Percentiles rank a stretch among this genome's conserved stretches.
These are phyloP conservation scores for Solanum appendiculatum DNA, from an alignment of 257 asterid genomes.

Conservation along the genomic window DNA sequence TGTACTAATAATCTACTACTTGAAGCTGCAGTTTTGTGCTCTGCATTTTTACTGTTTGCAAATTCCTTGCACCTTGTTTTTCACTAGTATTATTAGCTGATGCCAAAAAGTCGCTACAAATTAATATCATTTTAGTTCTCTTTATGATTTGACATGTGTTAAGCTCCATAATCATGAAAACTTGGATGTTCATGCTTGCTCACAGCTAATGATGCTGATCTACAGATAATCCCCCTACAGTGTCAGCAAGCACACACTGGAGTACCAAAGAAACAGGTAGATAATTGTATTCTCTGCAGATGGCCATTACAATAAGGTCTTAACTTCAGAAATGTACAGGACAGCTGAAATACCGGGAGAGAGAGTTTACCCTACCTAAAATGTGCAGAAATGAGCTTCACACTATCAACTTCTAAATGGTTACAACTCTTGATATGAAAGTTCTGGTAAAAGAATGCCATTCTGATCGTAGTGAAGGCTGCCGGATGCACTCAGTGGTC, in stretches of 20 bases:
- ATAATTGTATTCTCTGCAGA: not conserved
- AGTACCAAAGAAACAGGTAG: not conserved
- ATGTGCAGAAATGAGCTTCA: not conserved
- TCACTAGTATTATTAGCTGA: not conserved
- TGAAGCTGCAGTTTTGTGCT: not conserved
- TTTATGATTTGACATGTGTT: not conserved
- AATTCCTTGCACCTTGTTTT: not conserved
- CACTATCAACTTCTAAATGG: not conserved
- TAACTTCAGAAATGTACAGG: not conserved
- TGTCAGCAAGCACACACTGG: not conserved
- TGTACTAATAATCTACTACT: not conserved
- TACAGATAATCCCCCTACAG: not conserved
- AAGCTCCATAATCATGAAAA: not conserved
- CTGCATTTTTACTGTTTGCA: not conserved
- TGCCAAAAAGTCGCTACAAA: not conserved
- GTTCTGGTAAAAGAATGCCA: slow-evolving; percentile 46
- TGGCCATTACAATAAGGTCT: not conserved
- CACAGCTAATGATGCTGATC: not conserved
- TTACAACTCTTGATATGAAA: not conserved
- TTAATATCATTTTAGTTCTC: not conserved
- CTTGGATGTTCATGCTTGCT: not conserved
- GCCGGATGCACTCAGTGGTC: slow-evolving; percentile 41
- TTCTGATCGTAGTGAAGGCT: slow-evolving; percentile 42
- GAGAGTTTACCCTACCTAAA: not conserved
- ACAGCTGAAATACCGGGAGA: not conserved